Base-by-base conservation (phyloP, 129 eudicot genomes). In the Artemisia annua region DNA sequence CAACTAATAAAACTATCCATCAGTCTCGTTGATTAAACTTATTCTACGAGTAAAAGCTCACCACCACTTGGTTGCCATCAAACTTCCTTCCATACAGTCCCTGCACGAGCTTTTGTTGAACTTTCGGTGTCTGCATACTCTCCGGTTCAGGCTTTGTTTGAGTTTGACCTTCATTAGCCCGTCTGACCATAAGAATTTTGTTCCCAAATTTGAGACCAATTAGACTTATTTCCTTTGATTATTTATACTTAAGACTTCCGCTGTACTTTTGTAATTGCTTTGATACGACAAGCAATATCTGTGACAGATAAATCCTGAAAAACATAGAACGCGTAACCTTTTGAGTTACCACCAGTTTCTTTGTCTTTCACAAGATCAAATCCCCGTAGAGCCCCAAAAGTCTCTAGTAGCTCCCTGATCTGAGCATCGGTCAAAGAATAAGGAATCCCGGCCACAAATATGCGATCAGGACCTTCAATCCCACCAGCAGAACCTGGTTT, bases 401-500 rank as follows among this genome's bases (percentile, higher is more conserved):
- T 84, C 71, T 94, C 97, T 12, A 94, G 82, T 58, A 94, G 84
- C 88, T 94, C 99, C 77, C 97, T 89, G 43, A 94, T 80, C 73
- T 94, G 97, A 0, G 88, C 76, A 68, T 94, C 99, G 2, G 99
- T 94, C 68, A 94, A 94, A 66, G 90, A 90, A 69, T 94, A 94
- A 17, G 99, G 99, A 17, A 94, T 81, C 46, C 99, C 99, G 58
- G 96, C 99, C 13, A 94, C 97, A 78, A 94, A 94, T 49, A 94
- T 94, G 60, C 99, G 87, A 80, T 94, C 99, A 16, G 99, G 99
- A 65, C 99, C 99, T 73, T 94, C 99, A 13, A 94, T 96, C 60
- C 97, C 99, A 68, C 96, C 97, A 64, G 99, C 89, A 11, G 96
- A 90, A 30, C 99, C 99, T 2, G 99, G 99, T 52, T 89, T 86